Evolutionary conservation across 2,329 filamentous ascomycete species (phyloP), one percentile per base, ranked within the genome.

Genomic region (Clarireedia homoeocarpa): DNA sequence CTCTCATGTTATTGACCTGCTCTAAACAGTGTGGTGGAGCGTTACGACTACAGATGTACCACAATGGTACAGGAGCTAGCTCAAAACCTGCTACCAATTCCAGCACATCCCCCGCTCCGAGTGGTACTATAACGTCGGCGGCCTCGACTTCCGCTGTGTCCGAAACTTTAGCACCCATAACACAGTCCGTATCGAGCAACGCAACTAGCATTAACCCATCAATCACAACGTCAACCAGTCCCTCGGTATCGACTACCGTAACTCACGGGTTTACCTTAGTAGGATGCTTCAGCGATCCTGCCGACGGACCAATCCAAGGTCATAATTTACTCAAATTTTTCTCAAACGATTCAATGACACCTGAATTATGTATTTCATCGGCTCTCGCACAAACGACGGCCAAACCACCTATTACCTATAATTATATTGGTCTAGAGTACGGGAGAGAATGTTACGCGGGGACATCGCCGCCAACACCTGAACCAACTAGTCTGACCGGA

Each of bases 391-490:
- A 64, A 24, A 64, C 64, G 3, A 62, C 62, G 26, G 66, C 66
- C 12, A 58, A 58, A 6, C 67, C 66, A 0, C 66, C 65, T 1
- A 69, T 64, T 0, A 65, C 66, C 0, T 65, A 58, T 47, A 55
- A 63, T 17, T 70, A 69, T 45, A 56, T 67, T 4, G 68, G 63
- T 38, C 40, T 71, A 20, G 69, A 71, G 56, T 71, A 71, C 57
- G 69, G 70, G 44, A 60, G 65, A 53, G 68, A 71, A 60, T 71
- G 68, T 60, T 70, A 71, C 56, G 67, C 64, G 4, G 68, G 64
- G 5, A 63, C 57, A 15, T 58, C 66, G 66, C 64, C 12, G 30
- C 58, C 24, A 36, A 53, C 7, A 36, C 53, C 40, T 48, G 46
- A 49, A 53, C 40, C 47, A 47, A 51, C 15, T 30, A 62, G 10